Conservation (phyloP, 176 grass and related monocot species). For the Puccinellia tenuiflora region DNA sequence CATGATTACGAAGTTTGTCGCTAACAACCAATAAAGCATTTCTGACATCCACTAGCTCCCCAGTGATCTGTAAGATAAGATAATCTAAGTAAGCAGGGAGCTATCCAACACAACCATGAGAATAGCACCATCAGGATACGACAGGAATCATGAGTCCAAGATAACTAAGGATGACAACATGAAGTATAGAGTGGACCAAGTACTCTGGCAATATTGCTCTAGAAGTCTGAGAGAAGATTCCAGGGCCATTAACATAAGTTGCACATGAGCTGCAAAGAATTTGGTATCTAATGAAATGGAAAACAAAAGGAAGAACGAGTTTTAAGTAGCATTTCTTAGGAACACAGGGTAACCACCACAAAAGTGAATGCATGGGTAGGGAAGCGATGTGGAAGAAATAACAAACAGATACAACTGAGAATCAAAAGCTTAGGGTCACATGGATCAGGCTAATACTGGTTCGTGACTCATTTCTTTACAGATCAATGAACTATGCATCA, state of each 20-base stretch:
- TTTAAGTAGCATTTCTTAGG: background rate
- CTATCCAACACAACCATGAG: background rate
- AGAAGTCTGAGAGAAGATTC: background rate
- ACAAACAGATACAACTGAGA: background rate
- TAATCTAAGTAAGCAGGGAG: slow-evolving; percentile 7
- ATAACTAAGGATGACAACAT: background rate
- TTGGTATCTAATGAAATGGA: background rate
- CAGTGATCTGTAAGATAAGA: slow-evolving; percentile 31
- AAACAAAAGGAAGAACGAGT: background rate
- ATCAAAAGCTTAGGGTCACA: background rate
- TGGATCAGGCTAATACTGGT: background rate
- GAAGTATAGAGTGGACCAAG: background rate
- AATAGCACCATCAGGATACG: background rate
- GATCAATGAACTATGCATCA: background rate
- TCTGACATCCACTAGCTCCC: slow-evolving; percentile 23
- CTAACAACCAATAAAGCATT: slow-evolving; percentile 32
- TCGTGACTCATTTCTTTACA: background rate
- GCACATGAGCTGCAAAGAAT: background rate
- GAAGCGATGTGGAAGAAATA: too few relatives aligned
- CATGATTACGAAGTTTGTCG: slow-evolving; percentile 27
- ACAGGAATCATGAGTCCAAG: background rate
- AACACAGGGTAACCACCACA: background rate
- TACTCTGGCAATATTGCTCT: slow-evolving; percentile 1
- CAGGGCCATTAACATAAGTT: background rate
- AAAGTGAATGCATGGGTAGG: background rate